Evolutionary conservation across 1,139 yeast species (phyloP), one percentile per base, ranked within the genome.

Genomic region (Scheffersomyces lignicola): DNA sequence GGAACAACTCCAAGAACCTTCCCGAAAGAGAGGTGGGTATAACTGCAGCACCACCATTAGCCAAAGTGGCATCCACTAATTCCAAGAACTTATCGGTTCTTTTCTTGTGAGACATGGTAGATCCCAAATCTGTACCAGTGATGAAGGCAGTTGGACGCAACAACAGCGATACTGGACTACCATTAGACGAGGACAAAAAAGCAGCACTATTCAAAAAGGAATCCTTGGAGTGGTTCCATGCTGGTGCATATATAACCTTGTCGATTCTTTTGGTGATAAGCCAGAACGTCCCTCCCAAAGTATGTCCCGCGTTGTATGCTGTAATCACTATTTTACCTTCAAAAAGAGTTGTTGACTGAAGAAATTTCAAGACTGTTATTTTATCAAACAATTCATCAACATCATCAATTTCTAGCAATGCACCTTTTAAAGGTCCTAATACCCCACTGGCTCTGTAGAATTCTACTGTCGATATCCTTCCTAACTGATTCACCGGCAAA

Each of bases 171-270:
- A 78, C 60, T 0, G 92, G 80, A 35, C 74, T 65, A 7, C 73
- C 76, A 17, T 60, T 65, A 8, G 64, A 45, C 5, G 65, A 43
- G 7, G 71, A 58, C 32, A 85, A 60, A 35, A 89, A 72, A 11
- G 83, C 79, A n/a, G 97, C 92, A 38, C 86, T 78, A 48, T 84
- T 85, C 38, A 92, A 64, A 49, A 89, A 90, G 0, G 87, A 76
- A 51, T 92, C 97, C 43, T 80, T 80, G 1, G 97, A 83, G 56
- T 92, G 98, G 55, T 90, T 90, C 97, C 98, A 92, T 32, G 87
- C 81, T 3, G 95, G 92, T 0, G 97, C 96, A 58, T 89, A 88
- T 3, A 92, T 69, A 12, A 89, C 67, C 43, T 83, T 84, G 45
- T 92, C 97, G 17, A 83, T 75, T 45, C 84, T 80, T 44, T 80